Evolutionary conservation across 192 early-diverging fungal species (phyloP).

Genomic region (Gorgonomyces haynaldii): DNA sequence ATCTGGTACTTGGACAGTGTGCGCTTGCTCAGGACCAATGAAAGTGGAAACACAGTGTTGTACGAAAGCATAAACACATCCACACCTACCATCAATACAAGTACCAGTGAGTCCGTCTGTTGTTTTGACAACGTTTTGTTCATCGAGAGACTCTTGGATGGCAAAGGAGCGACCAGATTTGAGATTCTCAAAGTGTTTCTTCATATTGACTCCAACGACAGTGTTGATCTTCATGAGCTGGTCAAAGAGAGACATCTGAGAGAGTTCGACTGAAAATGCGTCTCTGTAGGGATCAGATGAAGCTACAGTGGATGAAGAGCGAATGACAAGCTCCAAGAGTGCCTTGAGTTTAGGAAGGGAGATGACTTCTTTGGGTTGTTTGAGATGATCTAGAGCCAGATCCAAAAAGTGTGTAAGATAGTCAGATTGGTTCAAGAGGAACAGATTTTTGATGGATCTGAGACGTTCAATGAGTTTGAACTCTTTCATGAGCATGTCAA

Average conservation of each 20-base stretch:
- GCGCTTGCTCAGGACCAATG: slow-evolving; percentile 74
- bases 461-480: slow-evolving; percentile 64
- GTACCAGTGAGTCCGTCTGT: not conserved
- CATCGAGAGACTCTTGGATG: slow-evolving; percentile 2
- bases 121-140: not conserved
- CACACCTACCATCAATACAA: slow-evolving; percentile 39
- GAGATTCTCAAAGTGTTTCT: slow-evolving; percentile 9
- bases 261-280: slow-evolving; percentile 67
- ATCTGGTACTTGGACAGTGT: slow-evolving; percentile 84
- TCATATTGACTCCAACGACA: slow-evolving; percentile 40
- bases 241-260: slow-evolving; percentile 47
- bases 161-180: slow-evolving; percentile 3
- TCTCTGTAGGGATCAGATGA: slow-evolving; percentile 66
- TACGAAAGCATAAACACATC: slow-evolving; percentile 72
- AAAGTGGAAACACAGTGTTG: slow-evolving; percentile 77
- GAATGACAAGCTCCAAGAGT: slow-evolving; percentile 75
- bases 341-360: slow-evolving; percentile 63
- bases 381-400: slow-evolving; percentile 65
- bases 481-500: slow-evolving; percentile 69
- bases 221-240: slow-evolving; percentile 61
- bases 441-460: slow-evolving; percentile 73
- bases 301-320: slow-evolving; percentile 72
- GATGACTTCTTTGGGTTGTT: slow-evolving; percentile 56
- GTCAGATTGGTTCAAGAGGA: slow-evolving; percentile 87
- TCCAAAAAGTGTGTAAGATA: slow-evolving; percentile 92